Evolutionary conservation across 768 basidiomycete genomes (phyloP).

Genomic region (Leccinum aurantiacum): DNA sequence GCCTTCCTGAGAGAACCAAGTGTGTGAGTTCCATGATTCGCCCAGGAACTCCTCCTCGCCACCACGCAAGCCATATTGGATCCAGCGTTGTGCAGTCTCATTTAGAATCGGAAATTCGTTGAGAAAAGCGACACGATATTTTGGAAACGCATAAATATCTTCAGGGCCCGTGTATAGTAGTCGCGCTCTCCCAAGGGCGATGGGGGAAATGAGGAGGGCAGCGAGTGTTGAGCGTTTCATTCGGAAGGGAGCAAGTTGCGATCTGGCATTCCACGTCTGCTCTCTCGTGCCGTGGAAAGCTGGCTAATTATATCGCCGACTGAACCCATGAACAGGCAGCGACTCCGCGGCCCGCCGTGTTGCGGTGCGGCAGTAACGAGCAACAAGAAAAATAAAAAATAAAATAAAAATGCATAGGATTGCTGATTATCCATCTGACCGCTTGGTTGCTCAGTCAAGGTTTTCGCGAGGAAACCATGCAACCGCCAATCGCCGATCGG

Average conservation of each 20-base stretch:
- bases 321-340: constrained; percentile 19
- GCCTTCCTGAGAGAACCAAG: constrained; percentile 38
- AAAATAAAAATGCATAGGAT: background rate
- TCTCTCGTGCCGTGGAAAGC: constrained; percentile 18
- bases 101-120: constrained; percentile 73
- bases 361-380: constrained; percentile 1
- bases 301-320: constrained; percentile 35
- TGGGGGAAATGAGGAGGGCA: constrained; percentile 19
- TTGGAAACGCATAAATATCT: constrained; percentile 79
- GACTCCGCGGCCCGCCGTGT: constrained; percentile 30
- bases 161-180: constrained; percentile 75
- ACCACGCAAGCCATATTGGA: constrained; percentile 66
- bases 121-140: constrained; percentile 76
- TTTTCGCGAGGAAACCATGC: constrained; percentile 24
- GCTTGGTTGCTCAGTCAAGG: constrained; percentile 9
- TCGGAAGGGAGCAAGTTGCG: background rate
- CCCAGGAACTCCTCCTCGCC: constrained; percentile 79
- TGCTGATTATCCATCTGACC: constrained; percentile 3
- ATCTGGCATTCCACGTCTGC: constrained; percentile 14
- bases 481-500: constrained; percentile 34
- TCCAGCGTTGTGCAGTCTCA: constrained; percentile 74
- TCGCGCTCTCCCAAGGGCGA: constrained; percentile 24
- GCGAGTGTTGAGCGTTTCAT: constrained; percentile 20
- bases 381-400: background rate
- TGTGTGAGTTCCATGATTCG: constrained; percentile 50